These are phyloP conservation scores for Domatiomyces catenatus DNA, from an alignment of 2,329 filamentous ascomycete species.

Conservation along the genomic window DNA sequence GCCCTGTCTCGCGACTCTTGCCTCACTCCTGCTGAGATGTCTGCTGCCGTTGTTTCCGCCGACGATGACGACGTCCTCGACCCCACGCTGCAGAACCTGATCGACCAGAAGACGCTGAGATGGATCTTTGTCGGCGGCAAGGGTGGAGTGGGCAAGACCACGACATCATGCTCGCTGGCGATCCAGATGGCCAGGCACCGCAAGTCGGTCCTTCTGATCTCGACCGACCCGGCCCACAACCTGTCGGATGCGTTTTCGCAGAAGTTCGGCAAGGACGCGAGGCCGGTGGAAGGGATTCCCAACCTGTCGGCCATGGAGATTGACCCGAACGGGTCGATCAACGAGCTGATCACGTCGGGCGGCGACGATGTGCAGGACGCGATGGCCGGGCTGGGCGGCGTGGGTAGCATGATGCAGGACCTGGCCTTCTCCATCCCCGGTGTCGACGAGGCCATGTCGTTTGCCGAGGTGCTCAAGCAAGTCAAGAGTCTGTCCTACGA, in stretches of 20 bases:
- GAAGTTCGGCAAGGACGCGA: conserved; percentile 97
- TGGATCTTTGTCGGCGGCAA: conserved; percentile 99
- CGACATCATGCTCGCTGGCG: conserved; percentile 94
- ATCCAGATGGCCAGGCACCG: conserved; percentile 93
- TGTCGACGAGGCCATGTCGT: conserved; percentile 99
- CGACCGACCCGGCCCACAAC: conserved; percentile 96
- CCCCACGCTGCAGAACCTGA: conserved; percentile 81
- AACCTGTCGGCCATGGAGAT: conserved; percentile 99
- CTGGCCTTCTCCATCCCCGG: conserved; percentile 93
- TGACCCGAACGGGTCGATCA: conserved; percentile 93
- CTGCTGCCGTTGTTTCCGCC: conserved; percentile 28
- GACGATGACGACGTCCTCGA: conserved; percentile 68
- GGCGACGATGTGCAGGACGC: conserved; percentile 58
- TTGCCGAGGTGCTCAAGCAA: conserved; percentile 96
- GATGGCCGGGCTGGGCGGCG: conserved; percentile 49
- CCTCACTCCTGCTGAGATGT: conserved; percentile 12
- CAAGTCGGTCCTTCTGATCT: conserved; percentile 92
- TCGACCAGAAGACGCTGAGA: conserved; percentile 86
- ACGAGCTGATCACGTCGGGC: conserved; percentile 71
- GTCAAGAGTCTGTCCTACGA: conserved; percentile 98
- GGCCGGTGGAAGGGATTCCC: conserved; percentile 76
- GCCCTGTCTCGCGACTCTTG: neutral
- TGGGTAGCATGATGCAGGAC: conserved; percentile 98
- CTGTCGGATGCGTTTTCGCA: conserved; percentile 94
- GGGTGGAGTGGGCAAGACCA: conserved; percentile 96